A percentile compares a stretch with the other conserved stretches of the same genome.
phyloP scores from a whole-genome alignment of 2,329 filamentous ascomycete species.

The Cladophialophora immunda region DNA sequence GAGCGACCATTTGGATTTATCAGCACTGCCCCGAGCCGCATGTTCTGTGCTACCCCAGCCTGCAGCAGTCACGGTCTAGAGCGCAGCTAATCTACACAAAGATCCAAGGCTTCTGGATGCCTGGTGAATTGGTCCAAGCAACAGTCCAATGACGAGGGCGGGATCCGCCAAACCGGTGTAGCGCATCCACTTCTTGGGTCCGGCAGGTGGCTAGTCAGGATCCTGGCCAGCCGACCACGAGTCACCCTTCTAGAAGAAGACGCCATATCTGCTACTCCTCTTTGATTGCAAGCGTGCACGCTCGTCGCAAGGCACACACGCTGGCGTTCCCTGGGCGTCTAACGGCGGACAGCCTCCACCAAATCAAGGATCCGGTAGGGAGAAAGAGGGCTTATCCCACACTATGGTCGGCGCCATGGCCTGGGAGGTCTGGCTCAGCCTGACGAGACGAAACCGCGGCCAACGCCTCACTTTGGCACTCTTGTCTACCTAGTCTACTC shows the following conservation, averaged over 20 bases:
- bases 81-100: neutral
- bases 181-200: neutral
- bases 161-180: neutral
- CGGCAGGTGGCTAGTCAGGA: neutral
- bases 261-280: neutral
- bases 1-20: neutral
- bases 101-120: neutral
- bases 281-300: neutral
- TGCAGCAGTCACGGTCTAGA: neutral
- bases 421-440: neutral
- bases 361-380: neutral
- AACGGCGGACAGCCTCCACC: neutral
- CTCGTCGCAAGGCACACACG: constrained; percentile 1
- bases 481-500: neutral
- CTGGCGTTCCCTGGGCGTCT: neutral
- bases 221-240: neutral
- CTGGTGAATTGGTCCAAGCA: neutral
- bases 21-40: neutral
- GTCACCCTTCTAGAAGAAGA: neutral
- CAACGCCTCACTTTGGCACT: constrained; percentile 1
- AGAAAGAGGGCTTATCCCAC: neutral
- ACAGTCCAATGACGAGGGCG: neutral
- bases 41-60: neutral
- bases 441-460: neutral
- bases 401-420: neutral